Evolutionary conservation across 352 stramenopile genomes (phyloP).

Genomic region (Globisporangium cylindrosporum): DNA sequence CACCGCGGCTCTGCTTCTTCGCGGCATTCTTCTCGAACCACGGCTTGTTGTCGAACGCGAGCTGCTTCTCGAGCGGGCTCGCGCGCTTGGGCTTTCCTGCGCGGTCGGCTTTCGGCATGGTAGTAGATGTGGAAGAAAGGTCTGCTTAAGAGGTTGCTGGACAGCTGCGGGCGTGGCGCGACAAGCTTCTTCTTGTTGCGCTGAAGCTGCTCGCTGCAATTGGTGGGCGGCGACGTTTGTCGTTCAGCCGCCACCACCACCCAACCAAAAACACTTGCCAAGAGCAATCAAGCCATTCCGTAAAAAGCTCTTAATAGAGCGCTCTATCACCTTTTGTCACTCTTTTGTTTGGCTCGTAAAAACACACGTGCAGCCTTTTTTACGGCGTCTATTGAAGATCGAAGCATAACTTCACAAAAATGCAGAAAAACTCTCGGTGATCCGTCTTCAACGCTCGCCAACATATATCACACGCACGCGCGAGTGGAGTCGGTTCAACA

Average conservation of each 20-base stretch:
- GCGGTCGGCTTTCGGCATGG: slow-evolving; percentile 70
- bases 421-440: not conserved
- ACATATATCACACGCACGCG: not conserved
- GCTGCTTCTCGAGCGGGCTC: slow-evolving; percentile 84
- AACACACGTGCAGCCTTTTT: not conserved
- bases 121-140: not conserved
- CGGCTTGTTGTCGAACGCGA: slow-evolving; percentile 83
- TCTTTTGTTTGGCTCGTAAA: not conserved
- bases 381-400: slow-evolving; percentile 3
- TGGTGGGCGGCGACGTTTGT: slow-evolving; percentile 2
- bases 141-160: not conserved
- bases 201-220: slow-evolving; percentile 6
- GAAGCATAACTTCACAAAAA: not conserved
- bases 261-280: slow-evolving; percentile 10
- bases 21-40: slow-evolving; percentile 71
- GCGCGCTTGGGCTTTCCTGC: slow-evolving; percentile 77
- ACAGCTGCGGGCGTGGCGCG: not conserved
- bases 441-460: not conserved
- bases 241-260: slow-evolving; percentile 14
- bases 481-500: not conserved
- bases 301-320: slow-evolving; percentile 18
- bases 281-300: slow-evolving; percentile 16
- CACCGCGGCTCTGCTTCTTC: slow-evolving; percentile 26
- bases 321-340: not conserved
- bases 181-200: slow-evolving; percentile 3